Conservation (phyloP, 1,284 basidiomycete genomes). For the Flammula alnicola region DNA sequence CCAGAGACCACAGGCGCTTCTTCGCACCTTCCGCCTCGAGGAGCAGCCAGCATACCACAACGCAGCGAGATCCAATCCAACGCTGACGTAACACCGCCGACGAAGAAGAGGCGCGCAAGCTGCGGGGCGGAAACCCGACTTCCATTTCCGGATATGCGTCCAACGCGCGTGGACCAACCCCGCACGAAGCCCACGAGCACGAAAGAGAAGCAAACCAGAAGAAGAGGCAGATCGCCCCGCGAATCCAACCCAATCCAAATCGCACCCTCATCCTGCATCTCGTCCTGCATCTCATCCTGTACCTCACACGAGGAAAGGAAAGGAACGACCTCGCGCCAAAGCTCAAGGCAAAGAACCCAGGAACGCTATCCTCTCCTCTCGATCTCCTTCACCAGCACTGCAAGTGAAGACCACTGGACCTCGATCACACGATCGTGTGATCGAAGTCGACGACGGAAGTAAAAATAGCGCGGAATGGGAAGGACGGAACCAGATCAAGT, state of each 20-base stretch:
- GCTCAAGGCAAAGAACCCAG: background rate
- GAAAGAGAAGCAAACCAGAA: conserved; percentile 1
- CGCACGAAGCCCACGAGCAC: background rate
- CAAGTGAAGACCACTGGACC: background rate
- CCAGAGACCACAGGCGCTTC: background rate
- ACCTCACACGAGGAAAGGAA: background rate
- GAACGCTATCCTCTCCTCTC: background rate
- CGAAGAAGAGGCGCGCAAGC: too few species aligned
- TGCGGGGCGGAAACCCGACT: too few species aligned
- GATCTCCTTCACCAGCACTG: background rate
- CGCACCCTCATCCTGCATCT: too few species aligned
- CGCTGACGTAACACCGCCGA: background rate
- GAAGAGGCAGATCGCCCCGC: conserved; percentile 9
- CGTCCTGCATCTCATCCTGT: too few species aligned
- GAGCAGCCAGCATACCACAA: background rate
- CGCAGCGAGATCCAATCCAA: background rate
- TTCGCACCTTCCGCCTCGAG: background rate
- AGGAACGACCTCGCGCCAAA: background rate
- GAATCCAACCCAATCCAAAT: conserved; percentile 3
- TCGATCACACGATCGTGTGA: too few species aligned
- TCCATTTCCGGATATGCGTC: background rate
- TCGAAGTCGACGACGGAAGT: too few species aligned
- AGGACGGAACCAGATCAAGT: too few species aligned
- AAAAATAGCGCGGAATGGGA: too few species aligned
- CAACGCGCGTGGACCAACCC: background rate